Evolutionary conservation across 768 basidiomycete genomes (phyloP), one percentile per base, ranked within the genome.

Genomic region (Panaeolus papilionaceus): DNA sequence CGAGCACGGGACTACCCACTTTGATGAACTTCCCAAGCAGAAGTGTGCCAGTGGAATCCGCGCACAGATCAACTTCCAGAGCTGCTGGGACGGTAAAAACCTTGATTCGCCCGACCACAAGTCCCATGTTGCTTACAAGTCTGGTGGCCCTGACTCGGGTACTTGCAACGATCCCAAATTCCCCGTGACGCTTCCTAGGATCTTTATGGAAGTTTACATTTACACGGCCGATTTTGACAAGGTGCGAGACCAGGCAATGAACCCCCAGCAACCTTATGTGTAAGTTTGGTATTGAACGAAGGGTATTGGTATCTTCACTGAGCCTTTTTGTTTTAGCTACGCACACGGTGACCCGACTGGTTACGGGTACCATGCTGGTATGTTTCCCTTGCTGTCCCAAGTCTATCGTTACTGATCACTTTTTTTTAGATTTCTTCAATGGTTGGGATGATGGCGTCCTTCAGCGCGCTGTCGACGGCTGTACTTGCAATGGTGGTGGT

Each of bases 341-440:
- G 66, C 86, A 23, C 76, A 84, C 68, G 88, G 88, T 39, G 88
- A 89, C 71, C 80, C 82, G 9, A 86, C 85, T 23, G 86, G 86
- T 8, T 85, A 83, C 71, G 85, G 85, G 72, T 79, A 83, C 68
- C 83, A 84, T 68, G 82, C 79, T n/a, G 83, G 81, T 81, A 70
- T 61, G 76, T 71, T 16, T 51, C 49, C 37, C 38, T 49, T 70
- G 20, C 42, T 61, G 3, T 20, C 18, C 18, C 16, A 11, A 3
- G 3, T 64, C 39, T 3, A 12, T 26, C 9, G 11, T 23, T 38
- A 20, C 45, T 66, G 23, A 58, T 12, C 23, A 11, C n/a, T 14
- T 44, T 51, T 37, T 3, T 39, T 14, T 54, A 81, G 82, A 85
- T 69, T 85, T 81, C 74, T 74, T 79, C 62, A 83, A 84, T 63